phyloP scores from a whole-genome alignment of 495 filamentous ascomycete species.

The Penicillium dipodomyicola region DNA sequence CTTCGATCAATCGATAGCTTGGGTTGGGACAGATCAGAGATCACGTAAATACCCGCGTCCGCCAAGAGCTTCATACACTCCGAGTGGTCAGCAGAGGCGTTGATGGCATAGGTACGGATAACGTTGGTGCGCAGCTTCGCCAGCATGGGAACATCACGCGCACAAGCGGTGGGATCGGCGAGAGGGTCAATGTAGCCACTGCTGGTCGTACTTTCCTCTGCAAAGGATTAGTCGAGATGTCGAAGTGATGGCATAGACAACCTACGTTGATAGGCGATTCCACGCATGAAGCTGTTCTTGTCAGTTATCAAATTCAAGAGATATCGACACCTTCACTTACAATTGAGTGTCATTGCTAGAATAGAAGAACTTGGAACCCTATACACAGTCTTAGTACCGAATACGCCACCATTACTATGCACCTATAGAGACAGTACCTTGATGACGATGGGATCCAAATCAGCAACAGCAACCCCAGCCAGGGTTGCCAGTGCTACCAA shows the following conservation, averaged over 20 bases:
- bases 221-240: constrained; percentile 11
- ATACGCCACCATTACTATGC: background rate
- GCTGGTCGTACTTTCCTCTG: constrained; percentile 43
- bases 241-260: constrained; percentile 10
- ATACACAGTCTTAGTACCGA: constrained; percentile 5
- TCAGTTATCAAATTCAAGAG: constrained; percentile 6
- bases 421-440: constrained; percentile 47
- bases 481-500: constrained; percentile 46
- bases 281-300: constrained; percentile 64
- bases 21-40: constrained; percentile 84
- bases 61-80: constrained; percentile 80
- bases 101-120: constrained; percentile 90
- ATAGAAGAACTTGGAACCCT: constrained; percentile 81
- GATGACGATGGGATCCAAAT: constrained; percentile 67
- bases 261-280: constrained; percentile 81
- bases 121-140: constrained; percentile 77
- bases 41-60: constrained; percentile 89
- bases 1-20: constrained; percentile 78
- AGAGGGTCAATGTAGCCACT: constrained; percentile 64
- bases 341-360: constrained; percentile 76
- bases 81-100: constrained; percentile 75
- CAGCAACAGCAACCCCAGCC: constrained; percentile 53
- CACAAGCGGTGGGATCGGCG: constrained; percentile 63
- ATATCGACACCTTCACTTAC: constrained; percentile 38
- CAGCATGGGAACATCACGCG: constrained; percentile 81